phyloP scores from a whole-genome alignment of 192 early-diverging fungal genomes.

The Backusella australiensis region DNA sequence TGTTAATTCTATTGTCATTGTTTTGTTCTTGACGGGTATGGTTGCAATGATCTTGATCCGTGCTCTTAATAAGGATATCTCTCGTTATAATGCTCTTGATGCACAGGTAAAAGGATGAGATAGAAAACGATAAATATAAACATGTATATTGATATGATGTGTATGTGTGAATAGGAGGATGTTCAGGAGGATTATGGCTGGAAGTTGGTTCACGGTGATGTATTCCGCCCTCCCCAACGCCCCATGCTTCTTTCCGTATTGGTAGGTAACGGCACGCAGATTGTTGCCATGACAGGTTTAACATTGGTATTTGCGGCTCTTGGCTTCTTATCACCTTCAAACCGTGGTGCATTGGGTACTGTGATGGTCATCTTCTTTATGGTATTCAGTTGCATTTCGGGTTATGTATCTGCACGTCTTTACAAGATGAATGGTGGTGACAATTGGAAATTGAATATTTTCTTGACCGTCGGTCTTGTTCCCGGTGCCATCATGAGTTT shows the following conservation, averaged over 20 bases:
- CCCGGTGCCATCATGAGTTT: slow-evolving; percentile 64
- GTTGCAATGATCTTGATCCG: slow-evolving; percentile 89
- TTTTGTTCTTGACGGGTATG: slow-evolving; percentile 89
- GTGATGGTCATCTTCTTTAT: slow-evolving; percentile 95
- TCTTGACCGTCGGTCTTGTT: slow-evolving; percentile 79
- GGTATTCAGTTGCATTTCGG: slow-evolving; percentile 81
- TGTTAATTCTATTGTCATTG: slow-evolving; percentile 93
- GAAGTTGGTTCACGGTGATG: slow-evolving; percentile 97
- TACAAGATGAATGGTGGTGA: slow-evolving; percentile 97
- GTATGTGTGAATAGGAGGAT: slow-evolving; percentile 46
- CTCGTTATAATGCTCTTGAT: slow-evolving; percentile 80
- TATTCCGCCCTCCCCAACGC: slow-evolving; percentile 86
- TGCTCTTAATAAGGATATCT: slow-evolving; percentile 89
- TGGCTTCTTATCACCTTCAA: slow-evolving; percentile 91
- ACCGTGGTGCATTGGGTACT: slow-evolving; percentile 88
- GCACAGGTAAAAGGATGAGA: slow-evolving; percentile 34
- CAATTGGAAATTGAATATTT: slow-evolving; percentile 82
- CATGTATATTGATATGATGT: background rate
- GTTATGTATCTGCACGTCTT: slow-evolving; percentile 84
- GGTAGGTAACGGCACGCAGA: slow-evolving; percentile 82
- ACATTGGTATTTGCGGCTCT: slow-evolving; percentile 90
- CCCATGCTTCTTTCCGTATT: slow-evolving; percentile 78
- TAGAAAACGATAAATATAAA: background rate
- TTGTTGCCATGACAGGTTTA: slow-evolving; percentile 69
- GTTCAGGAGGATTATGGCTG: slow-evolving; percentile 96